Percentiles rank a stretch among this genome's conserved stretches.
phyloP scores from a whole-genome alignment of 768 basidiomycete species.

The Termitomyces eurrhizus region DNA sequence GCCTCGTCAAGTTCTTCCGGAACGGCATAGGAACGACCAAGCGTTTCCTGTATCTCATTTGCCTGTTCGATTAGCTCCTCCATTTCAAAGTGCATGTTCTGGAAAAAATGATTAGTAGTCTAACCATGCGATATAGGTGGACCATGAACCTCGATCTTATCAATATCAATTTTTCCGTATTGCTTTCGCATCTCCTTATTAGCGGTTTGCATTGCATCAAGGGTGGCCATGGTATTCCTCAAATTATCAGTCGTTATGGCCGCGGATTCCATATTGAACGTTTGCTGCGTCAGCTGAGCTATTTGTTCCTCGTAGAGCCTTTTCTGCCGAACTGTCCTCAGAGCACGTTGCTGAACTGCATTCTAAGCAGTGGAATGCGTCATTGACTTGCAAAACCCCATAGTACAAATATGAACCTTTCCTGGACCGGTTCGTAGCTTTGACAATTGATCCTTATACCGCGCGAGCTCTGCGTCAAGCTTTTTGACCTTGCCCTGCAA shows the following conservation, averaged over 20 bases:
- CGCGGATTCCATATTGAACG: constrained; percentile 98
- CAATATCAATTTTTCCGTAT: constrained; percentile 95
- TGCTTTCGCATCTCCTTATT: constrained; percentile 97
- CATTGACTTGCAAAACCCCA: background rate
- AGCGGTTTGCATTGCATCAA: constrained; percentile 92
- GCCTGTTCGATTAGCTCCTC: constrained; percentile 95
- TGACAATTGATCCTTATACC: constrained; percentile 95
- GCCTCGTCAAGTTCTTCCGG: constrained; percentile 98
- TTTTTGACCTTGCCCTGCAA: constrained; percentile 98
- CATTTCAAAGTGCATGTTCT: constrained; percentile 98
- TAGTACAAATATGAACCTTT: constrained; percentile 54
- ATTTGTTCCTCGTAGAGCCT: constrained; percentile 94
- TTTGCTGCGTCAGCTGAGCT: constrained; percentile 87
- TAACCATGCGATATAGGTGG: background rate
- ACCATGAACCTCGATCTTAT: constrained; percentile 88
- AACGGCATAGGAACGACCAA: constrained; percentile 91
- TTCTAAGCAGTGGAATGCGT: constrained; percentile 39
- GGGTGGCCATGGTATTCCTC: constrained; percentile 97
- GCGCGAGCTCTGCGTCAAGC: constrained; percentile 85
- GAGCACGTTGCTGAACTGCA: constrained; percentile 92
- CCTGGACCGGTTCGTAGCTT: constrained; percentile 92
- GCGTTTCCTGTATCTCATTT: constrained; percentile 94
- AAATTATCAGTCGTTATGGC: constrained; percentile 96
- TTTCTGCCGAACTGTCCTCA: constrained; percentile 92
- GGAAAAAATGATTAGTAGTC: background rate